A percentile compares a stretch with the other conserved stretches of the same genome.
Conservation (phyloP, 768 basidiomycete genomes). For the Lyophyllum semitale region DNA sequence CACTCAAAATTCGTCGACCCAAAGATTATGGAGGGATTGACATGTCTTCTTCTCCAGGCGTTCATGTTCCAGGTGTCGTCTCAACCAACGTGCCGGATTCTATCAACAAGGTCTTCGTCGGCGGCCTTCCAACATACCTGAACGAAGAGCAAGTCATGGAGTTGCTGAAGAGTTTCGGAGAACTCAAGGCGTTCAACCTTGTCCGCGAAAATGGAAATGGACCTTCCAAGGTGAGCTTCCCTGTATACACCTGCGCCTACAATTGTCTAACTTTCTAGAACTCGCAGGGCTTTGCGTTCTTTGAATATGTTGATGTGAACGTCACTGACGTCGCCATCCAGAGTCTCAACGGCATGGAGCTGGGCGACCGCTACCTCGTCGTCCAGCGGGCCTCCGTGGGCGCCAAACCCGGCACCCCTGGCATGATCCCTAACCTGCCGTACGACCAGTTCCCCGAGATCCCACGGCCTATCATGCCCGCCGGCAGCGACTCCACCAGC, state of each 20-base stretch:
- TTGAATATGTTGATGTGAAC: conserved; percentile 89
- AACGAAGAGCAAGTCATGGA: conserved; percentile 99
- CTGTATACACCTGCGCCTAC: background rate
- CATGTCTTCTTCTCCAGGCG: conserved; percentile 56
- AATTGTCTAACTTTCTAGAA: background rate
- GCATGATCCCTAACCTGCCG: conserved; percentile 68
- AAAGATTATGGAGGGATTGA: conserved; percentile 93
- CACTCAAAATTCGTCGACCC: conserved; percentile 96
- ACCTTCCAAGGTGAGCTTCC: conserved; percentile 69
- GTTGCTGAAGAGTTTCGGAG: conserved; percentile 94
- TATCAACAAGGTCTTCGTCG: conserved; percentile 97
- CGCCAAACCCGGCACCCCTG: conserved; percentile 71
- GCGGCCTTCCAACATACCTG: conserved; percentile 92
- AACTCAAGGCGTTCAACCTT: conserved; percentile 96
- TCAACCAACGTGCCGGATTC: conserved; percentile 97
- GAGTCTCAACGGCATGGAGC: conserved; percentile 95
- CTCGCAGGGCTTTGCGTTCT: conserved; percentile 94
- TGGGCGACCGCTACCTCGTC: conserved; percentile 93
- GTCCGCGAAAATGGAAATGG: conserved; percentile 93
- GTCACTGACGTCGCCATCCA: conserved; percentile 96
- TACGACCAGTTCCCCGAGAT: conserved; percentile 84
- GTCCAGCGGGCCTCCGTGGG: conserved; percentile 97
- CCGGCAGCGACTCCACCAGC: conserved; percentile 57
- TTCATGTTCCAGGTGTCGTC: conserved; percentile 93
- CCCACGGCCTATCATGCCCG: conserved; percentile 86